Base-by-base conservation (phyloP, 257 asterid species). In the Osmanthus fragrans region DNA sequence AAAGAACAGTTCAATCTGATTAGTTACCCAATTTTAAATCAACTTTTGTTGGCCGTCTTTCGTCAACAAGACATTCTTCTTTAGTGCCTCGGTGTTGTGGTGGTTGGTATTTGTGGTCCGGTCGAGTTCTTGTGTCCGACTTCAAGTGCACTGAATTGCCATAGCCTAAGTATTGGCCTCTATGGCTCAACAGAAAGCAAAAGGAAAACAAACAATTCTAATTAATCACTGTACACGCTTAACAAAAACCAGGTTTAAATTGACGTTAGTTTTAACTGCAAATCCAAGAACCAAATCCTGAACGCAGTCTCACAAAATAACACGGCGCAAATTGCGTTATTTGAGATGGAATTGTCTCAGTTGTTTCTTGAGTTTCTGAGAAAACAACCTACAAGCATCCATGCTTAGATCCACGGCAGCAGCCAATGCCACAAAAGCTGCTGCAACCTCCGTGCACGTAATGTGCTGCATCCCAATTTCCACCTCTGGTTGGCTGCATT, bases 401-500 rank as follows among this genome's bases (percentile, higher is more conserved):
- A 96, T 85, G 77, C 98, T 96, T 1, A 92, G 86, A 80, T 93
- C 97, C 95, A 96, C 78, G 2, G 99, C 99, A 3, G 97, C 98
- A 0, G 99, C 96, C 85, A 93, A 76, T 2, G 99, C 99, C 82
- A 96, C 98, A 11, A 93, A 96, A 1, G 91, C 97, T 4, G 99
- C 33, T 89, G 97, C 81, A 87, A 93, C 58, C 99, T 98, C 34
- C 34, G 34, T 32, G 34, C 34, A 32, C 4, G 34, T 32, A 32
- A 32, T 32, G 34, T 32, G 34, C 34, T 32, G 34, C 34, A 32
- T 2, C 34, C 34, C 34, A 1, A 96, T 92, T 66, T 90, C 99
- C 89, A 96, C 97, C 85, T 86, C 92, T 27, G 99, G 97, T 69
- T 82, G 81, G 80, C 96, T 86, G 80, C 96, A 84, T 54, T 81